phyloP scores from a whole-genome alignment of 2,329 filamentous ascomycete species.

The Sporothrix pallida region DNA sequence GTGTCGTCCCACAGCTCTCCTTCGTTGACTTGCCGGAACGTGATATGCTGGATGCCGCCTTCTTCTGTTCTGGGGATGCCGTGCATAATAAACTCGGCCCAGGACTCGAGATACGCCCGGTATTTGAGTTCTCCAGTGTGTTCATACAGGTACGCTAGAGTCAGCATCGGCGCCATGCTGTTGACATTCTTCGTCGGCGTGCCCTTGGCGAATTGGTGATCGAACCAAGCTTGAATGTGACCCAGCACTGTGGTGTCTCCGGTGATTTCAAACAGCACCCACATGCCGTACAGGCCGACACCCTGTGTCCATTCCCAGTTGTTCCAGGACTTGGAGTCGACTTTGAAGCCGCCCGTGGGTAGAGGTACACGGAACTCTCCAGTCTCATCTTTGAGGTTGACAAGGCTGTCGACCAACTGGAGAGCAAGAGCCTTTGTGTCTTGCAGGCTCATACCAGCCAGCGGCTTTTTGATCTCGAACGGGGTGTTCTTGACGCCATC shows the following conservation, averaged over 20 bases:
- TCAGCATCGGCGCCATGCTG: conserved; percentile 79
- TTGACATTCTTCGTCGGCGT: conserved; percentile 85
- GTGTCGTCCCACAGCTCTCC: conserved; percentile 86
- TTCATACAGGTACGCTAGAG: conserved; percentile 79
- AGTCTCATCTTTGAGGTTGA: conserved; percentile 77
- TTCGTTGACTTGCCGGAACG: conserved; percentile 72
- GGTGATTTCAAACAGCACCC: conserved; percentile 79
- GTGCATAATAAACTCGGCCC: conserved; percentile 83
- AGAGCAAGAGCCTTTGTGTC: conserved; percentile 63
- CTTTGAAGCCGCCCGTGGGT: conserved; percentile 69
- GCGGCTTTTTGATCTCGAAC: conserved; percentile 48
- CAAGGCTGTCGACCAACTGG: conserved; percentile 73
- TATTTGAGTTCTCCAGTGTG: conserved; percentile 71
- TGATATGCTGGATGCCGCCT: conserved; percentile 77
- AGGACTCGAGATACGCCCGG: conserved; percentile 76
- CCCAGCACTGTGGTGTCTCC: conserved; percentile 64
- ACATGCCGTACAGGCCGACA: conserved; percentile 79
- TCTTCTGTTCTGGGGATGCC: conserved; percentile 73
- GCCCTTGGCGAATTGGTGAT: conserved; percentile 68
- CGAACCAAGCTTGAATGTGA: conserved; percentile 77
- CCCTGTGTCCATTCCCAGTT: conserved; percentile 86
- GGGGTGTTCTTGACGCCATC: background rate
- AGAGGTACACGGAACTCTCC: conserved; percentile 75
- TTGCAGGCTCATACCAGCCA: conserved; percentile 5
- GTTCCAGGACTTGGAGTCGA: conserved; percentile 84